These are phyloP conservation scores for Cryptosporidium parvum DNA, from an alignment of 169 alveolate genomes.

Conservation along the genomic window DNA sequence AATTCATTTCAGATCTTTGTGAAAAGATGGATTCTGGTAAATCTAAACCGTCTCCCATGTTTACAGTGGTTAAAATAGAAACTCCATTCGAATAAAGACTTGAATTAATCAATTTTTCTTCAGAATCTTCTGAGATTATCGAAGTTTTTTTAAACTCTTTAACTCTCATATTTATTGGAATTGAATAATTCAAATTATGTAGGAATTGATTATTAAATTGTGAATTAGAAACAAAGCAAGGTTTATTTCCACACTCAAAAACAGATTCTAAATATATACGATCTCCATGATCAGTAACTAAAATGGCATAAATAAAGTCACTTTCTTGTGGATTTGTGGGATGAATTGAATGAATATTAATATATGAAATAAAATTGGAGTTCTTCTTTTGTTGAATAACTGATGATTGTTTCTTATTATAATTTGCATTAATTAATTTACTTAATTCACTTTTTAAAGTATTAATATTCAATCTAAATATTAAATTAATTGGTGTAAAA, in stretches of 20 bases:
- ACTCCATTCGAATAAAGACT: conserved; percentile 47
- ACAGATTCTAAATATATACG: conserved; percentile 55
- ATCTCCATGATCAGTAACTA: conserved; percentile 42
- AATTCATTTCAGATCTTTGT: background rate
- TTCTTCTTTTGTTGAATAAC: background rate
- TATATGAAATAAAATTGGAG: background rate
- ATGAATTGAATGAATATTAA: conserved; percentile 41
- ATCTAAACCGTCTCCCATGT: background rate
- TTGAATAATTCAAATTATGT: background rate
- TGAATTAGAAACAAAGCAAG: background rate
- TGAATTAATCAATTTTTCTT: conserved; percentile 20
- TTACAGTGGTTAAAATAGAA: conserved; percentile 17
- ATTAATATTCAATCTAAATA: conserved; percentile 35
- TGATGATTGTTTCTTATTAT: background rate
- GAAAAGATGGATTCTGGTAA: conserved; percentile 15
- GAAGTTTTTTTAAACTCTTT: conserved; percentile 37
- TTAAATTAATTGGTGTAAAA: background rate
- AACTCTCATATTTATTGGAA: conserved; percentile 26
- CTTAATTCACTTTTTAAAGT: conserved; percentile 21
- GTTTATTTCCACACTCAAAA: conserved; percentile 2
- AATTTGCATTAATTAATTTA: background rate
- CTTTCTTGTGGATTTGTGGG: conserved; percentile 65
- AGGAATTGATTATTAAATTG: background rate
- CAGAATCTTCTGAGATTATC: background rate
- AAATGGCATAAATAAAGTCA: conserved; percentile 26